Conservation (phyloP, 352 stramenopile genomes). For the Globisporangium iwayamae region DNA sequence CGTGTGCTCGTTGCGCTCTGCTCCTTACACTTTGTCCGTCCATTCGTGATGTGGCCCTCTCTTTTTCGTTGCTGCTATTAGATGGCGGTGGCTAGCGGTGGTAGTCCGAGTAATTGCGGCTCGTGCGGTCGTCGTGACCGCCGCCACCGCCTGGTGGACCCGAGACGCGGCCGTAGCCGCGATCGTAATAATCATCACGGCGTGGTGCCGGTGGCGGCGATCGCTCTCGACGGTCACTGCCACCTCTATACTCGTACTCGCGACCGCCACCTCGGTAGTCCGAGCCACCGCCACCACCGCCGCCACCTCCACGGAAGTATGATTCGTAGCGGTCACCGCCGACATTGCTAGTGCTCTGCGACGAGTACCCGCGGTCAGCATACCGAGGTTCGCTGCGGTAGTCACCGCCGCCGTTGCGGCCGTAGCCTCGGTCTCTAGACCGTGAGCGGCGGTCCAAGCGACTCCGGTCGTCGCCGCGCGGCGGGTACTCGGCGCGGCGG, state of each 20-base stretch:
- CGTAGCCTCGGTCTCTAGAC: slow-evolving; percentile 24
- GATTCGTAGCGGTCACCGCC: slow-evolving; percentile 20
- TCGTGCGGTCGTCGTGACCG: slow-evolving; percentile 56
- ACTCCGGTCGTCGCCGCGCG: slow-evolving; percentile 5
- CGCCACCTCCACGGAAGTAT: slow-evolving; percentile 18
- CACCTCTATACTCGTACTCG: slow-evolving; percentile 19
- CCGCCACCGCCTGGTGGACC: slow-evolving; percentile 19
- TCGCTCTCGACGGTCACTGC: slow-evolving; percentile 17
- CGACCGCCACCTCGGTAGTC: slow-evolving; percentile 15
- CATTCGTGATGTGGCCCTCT: neutral
- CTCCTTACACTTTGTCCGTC: neutral
- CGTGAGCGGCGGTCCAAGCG: slow-evolving; percentile 24
- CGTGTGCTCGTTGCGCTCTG: neutral
- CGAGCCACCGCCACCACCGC: slow-evolving; percentile 1
- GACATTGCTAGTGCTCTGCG: slow-evolving; percentile 8
- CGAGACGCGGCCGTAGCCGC: slow-evolving; percentile 32
- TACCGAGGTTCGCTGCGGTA: slow-evolving; percentile 15
- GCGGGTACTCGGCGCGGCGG: slow-evolving; percentile 4
- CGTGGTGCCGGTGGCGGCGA: slow-evolving; percentile 4
- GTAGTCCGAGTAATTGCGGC: slow-evolving; percentile 49
- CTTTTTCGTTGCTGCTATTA: neutral
- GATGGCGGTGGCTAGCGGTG: slow-evolving; percentile 19
- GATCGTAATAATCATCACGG: slow-evolving; percentile 17
- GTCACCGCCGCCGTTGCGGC: slow-evolving; percentile 17
- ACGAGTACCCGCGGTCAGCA: slow-evolving; percentile 30